Evolutionary conservation across 805 yeast species (phyloP).

Genomic region (Candida nonsorbophila): DNA sequence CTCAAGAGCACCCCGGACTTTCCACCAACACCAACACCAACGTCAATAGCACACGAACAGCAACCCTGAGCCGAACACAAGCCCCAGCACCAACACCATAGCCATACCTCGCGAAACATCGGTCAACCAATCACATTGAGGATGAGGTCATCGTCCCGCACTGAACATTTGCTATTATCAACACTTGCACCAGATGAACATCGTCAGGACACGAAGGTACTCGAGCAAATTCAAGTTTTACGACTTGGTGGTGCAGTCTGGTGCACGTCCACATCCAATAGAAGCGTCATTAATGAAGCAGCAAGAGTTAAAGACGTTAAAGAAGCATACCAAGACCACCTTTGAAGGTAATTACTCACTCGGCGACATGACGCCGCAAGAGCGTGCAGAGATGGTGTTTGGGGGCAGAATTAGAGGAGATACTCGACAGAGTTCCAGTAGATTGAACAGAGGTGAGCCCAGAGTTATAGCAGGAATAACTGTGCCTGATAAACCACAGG

Average conservation of each 20-base stretch:
- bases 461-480: conserved; percentile 50
- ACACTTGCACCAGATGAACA: conserved; percentile 1
- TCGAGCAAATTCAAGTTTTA: conserved; percentile 25
- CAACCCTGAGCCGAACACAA: too few species aligned
- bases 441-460: conserved; percentile 31
- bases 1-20: too few species aligned
- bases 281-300: conserved; percentile 22
- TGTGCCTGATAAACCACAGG: conserved; percentile 81
- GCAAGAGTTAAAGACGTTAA: conserved; percentile 13
- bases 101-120: too few species aligned
- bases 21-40: too few species aligned
- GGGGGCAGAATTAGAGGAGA: conserved; percentile 56
- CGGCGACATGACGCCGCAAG: conserved; percentile 35
- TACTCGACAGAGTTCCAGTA: conserved; percentile 33
- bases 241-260: conserved; percentile 31
- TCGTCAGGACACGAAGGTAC: neutral
- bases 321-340: conserved; percentile 15
- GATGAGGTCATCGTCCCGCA: too few species aligned
- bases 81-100: too few species aligned
- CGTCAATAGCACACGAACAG: too few species aligned
- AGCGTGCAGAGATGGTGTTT: conserved; percentile 45
- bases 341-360: conserved; percentile 28
- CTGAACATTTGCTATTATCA: too few species aligned
- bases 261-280: conserved; percentile 26
- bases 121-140: too few species aligned